phyloP scores from a whole-genome alignment of 192 early-diverging fungal genomes.

The Pilobolus umbonatus region DNA sequence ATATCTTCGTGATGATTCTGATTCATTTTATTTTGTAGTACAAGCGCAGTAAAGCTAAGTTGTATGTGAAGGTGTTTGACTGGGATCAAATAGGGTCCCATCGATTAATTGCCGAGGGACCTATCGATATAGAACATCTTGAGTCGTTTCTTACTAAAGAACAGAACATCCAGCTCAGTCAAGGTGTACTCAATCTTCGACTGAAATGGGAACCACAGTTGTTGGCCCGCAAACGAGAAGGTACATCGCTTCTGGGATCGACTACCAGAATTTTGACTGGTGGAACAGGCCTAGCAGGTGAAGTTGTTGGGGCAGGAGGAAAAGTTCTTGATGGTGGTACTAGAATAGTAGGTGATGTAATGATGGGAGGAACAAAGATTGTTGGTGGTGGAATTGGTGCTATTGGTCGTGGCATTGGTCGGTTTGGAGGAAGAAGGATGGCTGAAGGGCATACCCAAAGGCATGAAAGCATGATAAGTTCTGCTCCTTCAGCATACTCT shows the following conservation, averaged over 20 bases:
- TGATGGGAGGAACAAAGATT: constrained; percentile 8
- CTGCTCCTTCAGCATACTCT: no score
- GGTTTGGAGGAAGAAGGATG: not conserved
- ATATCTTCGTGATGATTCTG: not conserved
- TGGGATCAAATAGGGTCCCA: constrained; percentile 70
- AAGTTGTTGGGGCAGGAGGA: constrained; percentile 49
- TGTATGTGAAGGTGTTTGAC: constrained; percentile 64
- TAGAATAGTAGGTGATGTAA: constrained; percentile 8
- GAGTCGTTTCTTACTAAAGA: constrained; percentile 28
- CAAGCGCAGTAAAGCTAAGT: constrained; percentile 45
- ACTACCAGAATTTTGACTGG: constrained; percentile 45
- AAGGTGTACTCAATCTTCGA: constrained; percentile 36
- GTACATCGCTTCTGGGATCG: constrained; percentile 16
- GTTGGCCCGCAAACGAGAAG: constrained; percentile 27
- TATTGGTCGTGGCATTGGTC: constrained; percentile 3
- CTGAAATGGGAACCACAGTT: constrained; percentile 57
- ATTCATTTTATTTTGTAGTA: not conserved
- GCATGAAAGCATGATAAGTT: constrained; percentile 35
- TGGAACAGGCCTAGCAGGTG: constrained; percentile 52
- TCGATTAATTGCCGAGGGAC: constrained; percentile 47
- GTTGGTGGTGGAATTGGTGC: constrained; percentile 14
- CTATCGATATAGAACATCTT: constrained; percentile 43
- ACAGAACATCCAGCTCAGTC: constrained; percentile 4
- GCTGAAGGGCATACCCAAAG: no score
- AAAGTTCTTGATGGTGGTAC: constrained; percentile 28